A percentile compares a stretch with the other conserved stretches of the same genome.
Conservation (phyloP, 2,329 filamentous ascomycete species). For the Ilyonectria destructans region DNA sequence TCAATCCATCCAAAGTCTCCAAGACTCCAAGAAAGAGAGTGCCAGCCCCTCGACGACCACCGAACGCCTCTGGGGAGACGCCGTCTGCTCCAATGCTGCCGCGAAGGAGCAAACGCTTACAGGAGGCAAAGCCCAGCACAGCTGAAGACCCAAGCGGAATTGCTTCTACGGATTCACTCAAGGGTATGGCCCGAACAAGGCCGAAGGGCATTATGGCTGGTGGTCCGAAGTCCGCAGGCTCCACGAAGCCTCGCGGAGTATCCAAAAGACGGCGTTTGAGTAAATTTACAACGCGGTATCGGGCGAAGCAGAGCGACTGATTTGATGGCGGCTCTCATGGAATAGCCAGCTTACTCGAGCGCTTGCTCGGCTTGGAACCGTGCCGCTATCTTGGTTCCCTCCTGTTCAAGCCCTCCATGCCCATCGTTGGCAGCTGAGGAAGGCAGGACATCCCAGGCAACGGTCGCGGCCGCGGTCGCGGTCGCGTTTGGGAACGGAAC, state of each 20-base stretch:
- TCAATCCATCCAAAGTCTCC: background rate
- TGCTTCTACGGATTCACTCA: too few relatives aligned
- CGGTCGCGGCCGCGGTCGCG: too few relatives aligned
- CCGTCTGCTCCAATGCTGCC: background rate
- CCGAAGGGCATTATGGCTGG: background rate
- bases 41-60: background rate
- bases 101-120: conserved; percentile 5
- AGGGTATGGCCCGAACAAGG: background rate
- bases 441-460: too few relatives aligned
- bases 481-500: too few relatives aligned
- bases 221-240: background rate
- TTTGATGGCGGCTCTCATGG: background rate
- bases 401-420: too few relatives aligned
- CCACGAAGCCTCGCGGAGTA: background rate
- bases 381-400: too few relatives aligned
- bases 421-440: too few relatives aligned
- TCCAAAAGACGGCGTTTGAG: background rate
- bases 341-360: too few relatives aligned
- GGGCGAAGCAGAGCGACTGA: background rate
- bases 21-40: background rate
- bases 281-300: background rate
- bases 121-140: background rate
- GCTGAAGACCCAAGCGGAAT: background rate
- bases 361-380: too few relatives aligned
- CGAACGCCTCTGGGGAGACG: background rate